Evolutionary conservation across 352 stramenopile species (phyloP).

Genomic region (Phytophthora crassamura): DNA sequence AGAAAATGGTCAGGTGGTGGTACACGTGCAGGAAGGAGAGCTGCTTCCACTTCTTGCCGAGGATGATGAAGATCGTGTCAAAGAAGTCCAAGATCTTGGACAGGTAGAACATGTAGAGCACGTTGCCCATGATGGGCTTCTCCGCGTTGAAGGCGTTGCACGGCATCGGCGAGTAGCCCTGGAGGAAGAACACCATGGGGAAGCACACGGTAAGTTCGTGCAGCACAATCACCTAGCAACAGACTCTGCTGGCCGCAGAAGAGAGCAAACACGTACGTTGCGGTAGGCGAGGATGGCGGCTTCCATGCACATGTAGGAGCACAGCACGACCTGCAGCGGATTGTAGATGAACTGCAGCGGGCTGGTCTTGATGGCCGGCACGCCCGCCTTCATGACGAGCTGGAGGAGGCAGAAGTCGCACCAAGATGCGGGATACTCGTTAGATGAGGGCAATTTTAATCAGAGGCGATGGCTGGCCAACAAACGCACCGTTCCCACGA

Average conservation of each 20-base stretch:
- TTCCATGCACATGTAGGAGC: slow-evolving; percentile 97
- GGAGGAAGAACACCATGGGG: slow-evolving; percentile 12
- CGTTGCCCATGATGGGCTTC: slow-evolving; percentile 93
- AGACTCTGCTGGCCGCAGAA: background rate
- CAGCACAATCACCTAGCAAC: background rate
- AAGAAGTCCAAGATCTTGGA: slow-evolving; percentile 95
- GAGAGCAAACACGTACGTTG: slow-evolving; percentile 46
- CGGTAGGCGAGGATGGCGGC: slow-evolving; percentile 92
- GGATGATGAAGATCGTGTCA: slow-evolving; percentile 98
- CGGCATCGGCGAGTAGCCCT: slow-evolving; percentile 90
- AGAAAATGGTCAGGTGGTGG: slow-evolving; percentile 97
- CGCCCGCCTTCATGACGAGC: slow-evolving; percentile 77
- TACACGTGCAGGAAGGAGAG: slow-evolving; percentile 98
- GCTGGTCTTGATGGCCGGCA: slow-evolving; percentile 78
- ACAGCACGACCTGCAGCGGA: slow-evolving; percentile 95
- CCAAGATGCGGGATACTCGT: background rate
- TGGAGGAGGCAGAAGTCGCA: slow-evolving; percentile 4
- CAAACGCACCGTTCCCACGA: slow-evolving; percentile 61
- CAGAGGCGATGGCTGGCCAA: slow-evolving; percentile 14
- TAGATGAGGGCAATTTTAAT: slow-evolving; percentile 24
- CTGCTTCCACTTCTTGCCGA: slow-evolving; percentile 98
- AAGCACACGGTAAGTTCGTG: slow-evolving; percentile 2
- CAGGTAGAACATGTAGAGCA: slow-evolving; percentile 99
- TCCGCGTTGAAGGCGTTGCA: slow-evolving; percentile 92
- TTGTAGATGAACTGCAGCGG: slow-evolving; percentile 97